phyloP scores from a whole-genome alignment of 2,329 filamentous ascomycete genomes.

The Venturia effusa region DNA sequence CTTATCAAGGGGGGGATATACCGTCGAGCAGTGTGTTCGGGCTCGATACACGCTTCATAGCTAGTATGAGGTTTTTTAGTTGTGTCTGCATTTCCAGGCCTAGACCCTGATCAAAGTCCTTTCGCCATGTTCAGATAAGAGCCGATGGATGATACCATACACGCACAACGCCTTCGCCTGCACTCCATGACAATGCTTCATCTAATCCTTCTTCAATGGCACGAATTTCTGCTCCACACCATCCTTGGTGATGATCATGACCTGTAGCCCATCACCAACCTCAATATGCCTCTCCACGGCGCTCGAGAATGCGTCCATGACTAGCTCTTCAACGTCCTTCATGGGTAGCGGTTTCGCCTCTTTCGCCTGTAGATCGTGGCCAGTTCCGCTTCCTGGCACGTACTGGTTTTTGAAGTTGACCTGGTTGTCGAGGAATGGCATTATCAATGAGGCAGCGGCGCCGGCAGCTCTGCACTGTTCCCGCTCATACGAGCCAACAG shows the following conservation, averaged over 20 bases:
- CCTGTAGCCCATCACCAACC: conserved; percentile 91
- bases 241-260: conserved; percentile 80
- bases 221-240: conserved; percentile 80
- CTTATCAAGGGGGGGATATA: no score
- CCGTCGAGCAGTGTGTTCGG: no score
- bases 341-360: conserved; percentile 58
- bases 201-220: conserved; percentile 82
- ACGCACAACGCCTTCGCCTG: conserved; percentile 1
- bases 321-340: conserved; percentile 69
- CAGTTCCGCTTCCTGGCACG: conserved; percentile 71
- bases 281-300: conserved; percentile 98
- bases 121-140: background rate
- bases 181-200: background rate
- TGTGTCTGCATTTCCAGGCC: background rate
- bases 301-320: conserved; percentile 96
- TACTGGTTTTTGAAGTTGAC: conserved; percentile 99
- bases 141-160: background rate
- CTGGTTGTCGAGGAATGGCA: conserved; percentile 98
- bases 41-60: no score
- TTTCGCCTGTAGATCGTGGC: conserved; percentile 67
- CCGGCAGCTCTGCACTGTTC: conserved; percentile 93
- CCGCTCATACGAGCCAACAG: conserved; percentile 92
- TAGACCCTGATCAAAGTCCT: background rate
- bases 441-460: conserved; percentile 87
- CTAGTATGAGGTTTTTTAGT: no score